These are phyloP conservation scores for Aspergillus coremiiformis DNA, from an alignment of 495 filamentous ascomycete genomes.

Conservation along the genomic window DNA sequence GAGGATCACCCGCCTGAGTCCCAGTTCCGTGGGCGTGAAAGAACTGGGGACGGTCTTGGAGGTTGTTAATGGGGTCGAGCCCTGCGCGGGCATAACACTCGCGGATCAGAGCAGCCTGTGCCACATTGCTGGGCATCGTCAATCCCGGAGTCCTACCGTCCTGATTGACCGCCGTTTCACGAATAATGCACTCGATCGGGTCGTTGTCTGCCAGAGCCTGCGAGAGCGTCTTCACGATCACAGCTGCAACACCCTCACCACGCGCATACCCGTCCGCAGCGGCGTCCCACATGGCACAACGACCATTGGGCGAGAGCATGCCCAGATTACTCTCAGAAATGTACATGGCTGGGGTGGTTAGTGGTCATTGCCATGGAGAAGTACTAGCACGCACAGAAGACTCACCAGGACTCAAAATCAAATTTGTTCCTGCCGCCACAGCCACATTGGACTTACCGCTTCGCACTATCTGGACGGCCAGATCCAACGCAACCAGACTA, in stretches of 20 bases:
- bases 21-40: constrained; percentile 38
- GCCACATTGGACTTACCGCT: constrained; percentile 21
- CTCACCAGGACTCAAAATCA: constrained; percentile 23
- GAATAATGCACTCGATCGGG: neutral
- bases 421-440: constrained; percentile 22
- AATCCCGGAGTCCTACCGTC: neutral
- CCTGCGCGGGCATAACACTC: constrained; percentile 23
- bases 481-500: constrained; percentile 29
- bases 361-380: neutral
- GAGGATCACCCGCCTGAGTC: constrained; percentile 28
- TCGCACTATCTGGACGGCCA: constrained; percentile 23
- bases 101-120: constrained; percentile 24
- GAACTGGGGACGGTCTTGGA: constrained; percentile 21
- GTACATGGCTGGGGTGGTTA: neutral
- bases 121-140: constrained; percentile 20
- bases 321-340: constrained; percentile 6
- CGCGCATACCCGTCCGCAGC: constrained; percentile 4
- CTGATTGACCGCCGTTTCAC: constrained; percentile 15
- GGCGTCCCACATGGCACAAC: constrained; percentile 26
- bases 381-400: too few relatives aligned
- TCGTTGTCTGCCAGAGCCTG: neutral
- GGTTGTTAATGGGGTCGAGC: constrained; percentile 11
- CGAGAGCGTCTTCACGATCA: neutral
- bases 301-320: constrained; percentile 21
- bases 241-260: neutral